Base-by-base conservation (phyloP, 2,329 filamentous ascomycete species). In the Trichoderma polysporum region DNA sequence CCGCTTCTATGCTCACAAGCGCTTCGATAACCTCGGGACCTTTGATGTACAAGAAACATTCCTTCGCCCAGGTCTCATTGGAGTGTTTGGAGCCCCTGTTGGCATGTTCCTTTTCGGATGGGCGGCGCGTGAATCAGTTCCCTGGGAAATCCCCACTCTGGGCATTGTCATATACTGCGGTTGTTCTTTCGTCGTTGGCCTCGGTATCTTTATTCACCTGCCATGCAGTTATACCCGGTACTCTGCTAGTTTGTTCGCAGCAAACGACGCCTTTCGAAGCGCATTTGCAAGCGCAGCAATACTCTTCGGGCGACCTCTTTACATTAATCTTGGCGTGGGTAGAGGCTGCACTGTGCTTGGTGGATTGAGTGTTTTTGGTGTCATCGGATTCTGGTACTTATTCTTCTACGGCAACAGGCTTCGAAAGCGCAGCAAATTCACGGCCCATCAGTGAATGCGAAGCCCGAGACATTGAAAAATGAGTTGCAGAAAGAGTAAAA, bases 151-250 rank as follows among this genome's bases (percentile, higher is more conserved):
- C n/a, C n/a, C n/a, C n/a, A n/a, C n/a, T n/a, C n/a, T n/a, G n/a
- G n/a, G n/a, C n/a, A n/a, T n/a, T n/a, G n/a, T n/a, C n/a, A n/a
- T n/a, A n/a, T n/a, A n/a, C n/a, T n/a, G n/a, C n/a, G n/a, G n/a
- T n/a, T n/a, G n/a, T n/a, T n/a, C n/a, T n/a, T n/a, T n/a, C n/a
- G n/a, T n/a, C n/a, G n/a, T n/a, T n/a, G n/a, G n/a, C n/a, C n/a
- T n/a, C n/a, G n/a, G n/a, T n/a, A 89, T 70, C 79, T 89, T 57
- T 83, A 84, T 54, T 45, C 52, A 80, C n/a, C 0, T 71, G 76
- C n/a, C n/a, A n/a, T 7, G 80, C 81, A 59, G 56, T 15, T 59
- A 59, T 47, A 17, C 56, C 10, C 56, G 45, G 35, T 59, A 59
- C 31, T 59, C 56, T 19, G 37, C 56, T 19, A 45, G 56, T 19